Evolutionary conservation across 805 yeast genomes (phyloP).

Genomic region (Schizosaccharomyces japonicus): DNA sequence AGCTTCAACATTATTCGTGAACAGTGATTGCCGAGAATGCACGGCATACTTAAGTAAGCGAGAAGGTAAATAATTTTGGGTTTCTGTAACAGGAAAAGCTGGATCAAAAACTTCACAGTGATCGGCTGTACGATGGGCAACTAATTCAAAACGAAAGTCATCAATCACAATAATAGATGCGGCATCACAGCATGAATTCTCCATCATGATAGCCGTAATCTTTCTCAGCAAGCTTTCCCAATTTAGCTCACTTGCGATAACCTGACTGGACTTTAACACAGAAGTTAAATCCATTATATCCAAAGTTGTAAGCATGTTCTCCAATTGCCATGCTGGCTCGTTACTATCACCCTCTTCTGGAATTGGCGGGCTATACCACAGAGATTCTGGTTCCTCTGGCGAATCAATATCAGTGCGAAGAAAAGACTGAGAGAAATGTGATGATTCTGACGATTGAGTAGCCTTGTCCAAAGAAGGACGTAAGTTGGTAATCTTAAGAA

Average conservation of each 20-base stretch:
- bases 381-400: background rate
- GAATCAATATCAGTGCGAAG: background rate
- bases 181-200: constrained; percentile 10
- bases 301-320: constrained; percentile 6
- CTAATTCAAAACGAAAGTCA: constrained; percentile 8
- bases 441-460: background rate
- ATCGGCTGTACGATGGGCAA: constrained; percentile 9
- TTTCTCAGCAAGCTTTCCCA: constrained; percentile 9
- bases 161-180: constrained; percentile 9
- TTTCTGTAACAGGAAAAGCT: background rate
- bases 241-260: constrained; percentile 11
- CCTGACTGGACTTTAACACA: constrained; percentile 11
- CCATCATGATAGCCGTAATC: constrained; percentile 11
- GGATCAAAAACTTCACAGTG: constrained; percentile 7
- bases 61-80: background rate
- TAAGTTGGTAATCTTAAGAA: background rate
- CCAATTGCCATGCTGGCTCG: background rate
- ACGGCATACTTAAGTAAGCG: background rate
- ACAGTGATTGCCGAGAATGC: background rate
- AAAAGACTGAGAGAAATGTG: background rate
- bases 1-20: background rate
- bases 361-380: too few species aligned
- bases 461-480: background rate
- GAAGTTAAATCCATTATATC: constrained; percentile 12
- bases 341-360: background rate